phyloP scores from a whole-genome alignment of 441 rosid species.

The Kokia cookei region DNA sequence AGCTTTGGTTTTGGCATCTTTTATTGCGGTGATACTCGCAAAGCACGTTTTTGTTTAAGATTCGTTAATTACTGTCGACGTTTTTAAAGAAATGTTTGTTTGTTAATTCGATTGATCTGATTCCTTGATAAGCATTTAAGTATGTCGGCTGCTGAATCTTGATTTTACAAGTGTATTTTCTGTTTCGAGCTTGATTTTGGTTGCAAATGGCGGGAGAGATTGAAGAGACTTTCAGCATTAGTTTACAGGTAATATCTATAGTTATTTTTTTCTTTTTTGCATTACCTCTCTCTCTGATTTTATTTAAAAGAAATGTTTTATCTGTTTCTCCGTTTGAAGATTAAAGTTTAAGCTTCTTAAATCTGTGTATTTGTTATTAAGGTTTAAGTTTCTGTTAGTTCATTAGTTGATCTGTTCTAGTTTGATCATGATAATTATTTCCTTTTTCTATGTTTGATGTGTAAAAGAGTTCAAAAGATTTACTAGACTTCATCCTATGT shows the following conservation, averaged over 20 bases:
- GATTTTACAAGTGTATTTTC: background rate
- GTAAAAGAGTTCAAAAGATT: background rate
- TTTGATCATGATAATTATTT: background rate
- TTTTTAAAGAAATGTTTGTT: background rate
- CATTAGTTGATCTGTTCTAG: background rate
- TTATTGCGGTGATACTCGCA: background rate
- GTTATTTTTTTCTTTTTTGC: background rate
- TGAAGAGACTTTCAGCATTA: conserved; percentile 47
- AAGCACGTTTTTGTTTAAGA: conserved; percentile 2
- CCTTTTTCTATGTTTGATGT: background rate
- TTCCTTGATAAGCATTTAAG: background rate
- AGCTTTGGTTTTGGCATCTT: background rate
- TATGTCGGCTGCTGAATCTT: background rate
- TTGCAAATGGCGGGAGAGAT: conserved; percentile 56
- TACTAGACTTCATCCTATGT: background rate
- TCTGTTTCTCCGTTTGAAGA: background rate
- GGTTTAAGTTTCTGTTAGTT: background rate
- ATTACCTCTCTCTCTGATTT: background rate
- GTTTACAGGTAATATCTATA: conserved; percentile 41
- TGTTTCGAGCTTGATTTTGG: conserved; percentile 12
- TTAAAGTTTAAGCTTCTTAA: background rate
- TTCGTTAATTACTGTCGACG: background rate
- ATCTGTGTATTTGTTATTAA: background rate
- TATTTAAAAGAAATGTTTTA: background rate
- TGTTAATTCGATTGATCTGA: background rate